Conservation (phyloP, 257 asterid genomes). For the Plantago elongata region DNA sequence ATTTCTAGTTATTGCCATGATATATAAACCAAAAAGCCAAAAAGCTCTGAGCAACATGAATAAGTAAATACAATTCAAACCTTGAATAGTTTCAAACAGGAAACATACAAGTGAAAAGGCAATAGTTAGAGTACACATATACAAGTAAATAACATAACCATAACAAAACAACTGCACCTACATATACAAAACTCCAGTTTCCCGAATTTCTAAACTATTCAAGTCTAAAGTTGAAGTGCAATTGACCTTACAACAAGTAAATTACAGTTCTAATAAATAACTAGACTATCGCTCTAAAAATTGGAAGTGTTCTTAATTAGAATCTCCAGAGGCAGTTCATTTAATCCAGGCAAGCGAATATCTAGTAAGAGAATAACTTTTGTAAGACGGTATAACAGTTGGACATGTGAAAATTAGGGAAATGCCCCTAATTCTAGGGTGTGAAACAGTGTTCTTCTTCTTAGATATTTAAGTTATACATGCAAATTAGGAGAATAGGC, state of each 20-base stretch:
- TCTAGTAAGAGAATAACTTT: neutral
- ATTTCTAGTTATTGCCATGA: neutral
- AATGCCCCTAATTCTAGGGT: too few species aligned
- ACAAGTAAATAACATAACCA: neutral
- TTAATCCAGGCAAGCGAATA: neutral
- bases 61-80: constrained; percentile 1
- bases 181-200: neutral
- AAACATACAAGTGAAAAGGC: constrained; percentile 1
- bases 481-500: too few species aligned
- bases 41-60: neutral
- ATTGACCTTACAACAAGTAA: neutral
- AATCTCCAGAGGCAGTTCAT: neutral
- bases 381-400: too few species aligned
- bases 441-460: too few species aligned
- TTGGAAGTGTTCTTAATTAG: neutral
- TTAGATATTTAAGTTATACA: too few species aligned
- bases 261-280: neutral
- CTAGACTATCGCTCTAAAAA: neutral
- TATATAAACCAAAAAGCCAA: neutral
- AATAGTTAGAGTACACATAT: neutral
- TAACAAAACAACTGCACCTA: neutral
- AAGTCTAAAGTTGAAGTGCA: neutral
- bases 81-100: neutral
- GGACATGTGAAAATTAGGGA: too few species aligned
- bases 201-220: neutral